Base-by-base conservation (phyloP, 345 rosid species). In the Gossypium rotundifolium region DNA sequence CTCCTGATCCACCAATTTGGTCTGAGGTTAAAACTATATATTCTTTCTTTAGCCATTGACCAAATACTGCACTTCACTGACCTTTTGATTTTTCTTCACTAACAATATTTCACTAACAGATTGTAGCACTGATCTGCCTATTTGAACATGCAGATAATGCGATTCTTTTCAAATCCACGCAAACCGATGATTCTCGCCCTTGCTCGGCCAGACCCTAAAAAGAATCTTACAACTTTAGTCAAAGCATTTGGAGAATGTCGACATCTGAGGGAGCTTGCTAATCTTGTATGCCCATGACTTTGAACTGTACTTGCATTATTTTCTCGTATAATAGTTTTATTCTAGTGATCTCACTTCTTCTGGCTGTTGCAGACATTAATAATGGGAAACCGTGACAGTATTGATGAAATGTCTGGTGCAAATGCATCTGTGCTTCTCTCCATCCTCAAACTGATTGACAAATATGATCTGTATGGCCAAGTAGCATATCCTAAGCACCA, bases 181-280 rank as follows among this genome's bases (percentile, higher is more conserved):
- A 91, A 91, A 74, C 96, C 93, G 16, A 87, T 91, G 93, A 86
- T 91, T 69, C 93, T 91, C 18, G 96, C 93, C 69, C 92, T 91
- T 82, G 96, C 96, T 69, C 80, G 96, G 62, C 89, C 93, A 67
- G 96, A 91, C 84, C 96, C 96, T 65, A 89, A 91, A 76, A 91
- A 91, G 87, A 89, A 91, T 74, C 81, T 89, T 70, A 87, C 92
- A 11, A 87, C 92, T 77, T 79, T 89, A 83, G 93, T 91, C 62
- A 89, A 86, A 83, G 96, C 93, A 77, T 91, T 91, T 83, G 96
- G 96, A 81, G 96, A 89, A 79, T 91, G 96, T 55, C 90, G 88
- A 48, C 88, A 82, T 54, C 40, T 91, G 74, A 87, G 83, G 70
- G 91, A 89, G 78, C 92, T 89, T 80, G 91, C 96, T 72, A 91